Evolutionary conservation across 768 basidiomycete species (phyloP).

Genomic region (Boletellus sp.): DNA sequence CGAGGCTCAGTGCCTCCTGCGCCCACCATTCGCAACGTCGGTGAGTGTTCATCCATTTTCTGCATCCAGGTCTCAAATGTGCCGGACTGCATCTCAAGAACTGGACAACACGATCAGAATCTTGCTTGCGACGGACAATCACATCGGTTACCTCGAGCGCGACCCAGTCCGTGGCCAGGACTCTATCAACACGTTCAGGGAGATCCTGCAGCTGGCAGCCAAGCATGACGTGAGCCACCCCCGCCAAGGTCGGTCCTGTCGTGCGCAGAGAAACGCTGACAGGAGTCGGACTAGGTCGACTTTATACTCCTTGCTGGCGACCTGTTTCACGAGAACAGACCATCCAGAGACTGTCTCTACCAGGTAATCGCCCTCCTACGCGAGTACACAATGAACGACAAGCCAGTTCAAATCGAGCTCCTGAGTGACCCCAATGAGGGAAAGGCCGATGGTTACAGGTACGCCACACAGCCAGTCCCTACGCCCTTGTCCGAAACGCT

Average conservation of each 20-base stretch:
- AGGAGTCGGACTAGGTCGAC: slow-evolving; percentile 63
- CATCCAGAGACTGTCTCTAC: slow-evolving; percentile 85
- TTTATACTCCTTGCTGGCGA: slow-evolving; percentile 94
- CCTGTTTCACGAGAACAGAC: slow-evolving; percentile 96
- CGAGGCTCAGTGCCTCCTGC: slow-evolving; percentile 28
- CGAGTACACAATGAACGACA: slow-evolving; percentile 86
- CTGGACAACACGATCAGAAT: slow-evolving; percentile 72
- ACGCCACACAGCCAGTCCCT: slow-evolving; percentile 20
- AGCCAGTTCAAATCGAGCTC: slow-evolving; percentile 86
- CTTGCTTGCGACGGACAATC: slow-evolving; percentile 92
- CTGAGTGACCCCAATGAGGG: slow-evolving; percentile 92
- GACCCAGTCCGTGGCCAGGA: slow-evolving; percentile 95
- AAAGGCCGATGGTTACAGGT: slow-evolving; percentile 82
- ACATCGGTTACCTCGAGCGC: slow-evolving; percentile 91
- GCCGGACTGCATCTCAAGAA: slow-evolving; percentile 32
- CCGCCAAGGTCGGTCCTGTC: neutral
- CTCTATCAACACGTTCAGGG: slow-evolving; percentile 91
- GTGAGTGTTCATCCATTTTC: slow-evolving; percentile 28
- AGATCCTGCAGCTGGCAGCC: slow-evolving; percentile 87
- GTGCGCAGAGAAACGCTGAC: slow-evolving; percentile 3
- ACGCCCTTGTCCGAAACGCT: neutral
- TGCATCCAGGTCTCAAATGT: neutral
- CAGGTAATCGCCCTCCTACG: slow-evolving; percentile 85
- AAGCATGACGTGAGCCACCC: slow-evolving; percentile 83
- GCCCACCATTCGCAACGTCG: slow-evolving; percentile 36